phyloP scores from a whole-genome alignment of 768 basidiomycete species.

The Tylopilus subfusipes region DNA sequence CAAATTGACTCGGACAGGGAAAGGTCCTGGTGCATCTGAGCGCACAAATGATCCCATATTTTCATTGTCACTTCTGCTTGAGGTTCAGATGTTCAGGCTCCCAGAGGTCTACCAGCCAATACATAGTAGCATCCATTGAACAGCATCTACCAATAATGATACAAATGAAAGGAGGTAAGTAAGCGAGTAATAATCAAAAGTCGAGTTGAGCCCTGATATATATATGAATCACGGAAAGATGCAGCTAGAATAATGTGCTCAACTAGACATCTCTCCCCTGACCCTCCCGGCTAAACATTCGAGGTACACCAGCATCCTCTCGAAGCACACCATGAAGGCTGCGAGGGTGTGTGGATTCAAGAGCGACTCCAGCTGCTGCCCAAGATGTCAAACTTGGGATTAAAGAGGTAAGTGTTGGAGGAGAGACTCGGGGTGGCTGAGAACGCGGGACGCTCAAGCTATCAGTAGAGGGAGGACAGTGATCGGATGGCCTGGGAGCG shows the following conservation, averaged over 20 bases:
- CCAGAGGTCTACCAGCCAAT: not conserved
- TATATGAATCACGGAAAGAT: constrained; percentile 6
- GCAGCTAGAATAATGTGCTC: not conserved
- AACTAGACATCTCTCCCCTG: constrained; percentile 24
- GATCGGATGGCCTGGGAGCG: not conserved
- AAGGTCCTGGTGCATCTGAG: not conserved
- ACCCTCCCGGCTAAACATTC: constrained; percentile 27
- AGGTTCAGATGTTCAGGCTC: not conserved
- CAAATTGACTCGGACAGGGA: no score
- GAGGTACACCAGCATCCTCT: constrained; percentile 23
- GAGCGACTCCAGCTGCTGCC: constrained; percentile 26
- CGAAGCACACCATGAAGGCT: constrained; percentile 4
- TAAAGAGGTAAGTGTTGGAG: constrained; percentile 25
- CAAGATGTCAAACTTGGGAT: constrained; percentile 36
- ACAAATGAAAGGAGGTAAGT: constrained; percentile 7
- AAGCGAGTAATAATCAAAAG: constrained; percentile 2
- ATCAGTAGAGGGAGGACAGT: not conserved
- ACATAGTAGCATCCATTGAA: not conserved
- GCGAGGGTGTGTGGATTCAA: constrained; percentile 17
- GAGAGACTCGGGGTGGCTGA: constrained; percentile 21
- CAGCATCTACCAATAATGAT: constrained; percentile 12
- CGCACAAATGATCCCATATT: not conserved
- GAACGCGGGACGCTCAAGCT: constrained; percentile 10
- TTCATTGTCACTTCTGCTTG: not conserved
- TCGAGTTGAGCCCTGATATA: not conserved